Percentiles rank a stretch among this genome's conserved stretches.
Conservation (phyloP, 2,329 filamentous ascomycete genomes). For the Botrytis fragariae region DNA sequence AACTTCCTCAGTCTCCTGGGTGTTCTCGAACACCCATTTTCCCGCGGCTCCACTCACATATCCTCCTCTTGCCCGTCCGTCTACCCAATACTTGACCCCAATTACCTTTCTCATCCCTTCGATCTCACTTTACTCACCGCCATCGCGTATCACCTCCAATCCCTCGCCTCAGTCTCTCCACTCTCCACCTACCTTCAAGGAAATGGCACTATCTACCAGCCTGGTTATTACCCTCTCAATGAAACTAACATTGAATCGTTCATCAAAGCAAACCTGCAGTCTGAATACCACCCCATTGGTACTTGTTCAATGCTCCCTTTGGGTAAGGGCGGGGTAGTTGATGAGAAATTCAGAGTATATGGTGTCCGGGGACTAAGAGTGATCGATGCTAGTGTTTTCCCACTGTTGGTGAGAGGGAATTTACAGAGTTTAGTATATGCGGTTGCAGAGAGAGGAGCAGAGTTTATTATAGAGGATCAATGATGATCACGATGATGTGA, state of each 20-base stretch:
- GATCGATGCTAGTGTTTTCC: conserved; percentile 18
- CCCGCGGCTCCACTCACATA: conserved; percentile 54
- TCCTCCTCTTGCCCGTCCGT: conserved; percentile 38
- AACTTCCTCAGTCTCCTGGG: conserved; percentile 2
- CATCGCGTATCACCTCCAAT: not conserved
- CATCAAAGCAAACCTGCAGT: not conserved
- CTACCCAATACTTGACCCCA: conserved; percentile 43
- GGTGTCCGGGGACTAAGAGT: conserved; percentile 17
- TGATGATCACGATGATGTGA: not conserved
- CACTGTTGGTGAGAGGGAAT: conserved; percentile 13
- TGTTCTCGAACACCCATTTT: conserved; percentile 49
- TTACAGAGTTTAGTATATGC: conserved; percentile 20
- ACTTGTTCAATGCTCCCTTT: conserved; percentile 17
- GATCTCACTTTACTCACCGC: conserved; percentile 34
- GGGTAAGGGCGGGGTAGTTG: not conserved
- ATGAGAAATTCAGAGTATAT: conserved; percentile 18
- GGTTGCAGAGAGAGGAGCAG: conserved; percentile 11
- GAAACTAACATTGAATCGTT: not conserved
- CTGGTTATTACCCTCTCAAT: not conserved
- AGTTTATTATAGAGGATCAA: not conserved
- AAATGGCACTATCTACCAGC: not conserved
- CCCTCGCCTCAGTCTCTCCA: conserved; percentile 8
- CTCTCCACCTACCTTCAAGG: not conserved
- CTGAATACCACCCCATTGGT: conserved; percentile 16
- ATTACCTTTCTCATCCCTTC: conserved; percentile 44